Evolutionary conservation across 768 basidiomycete genomes (phyloP).

Genomic region (Cystobasidiopsis lactophilus): DNA sequence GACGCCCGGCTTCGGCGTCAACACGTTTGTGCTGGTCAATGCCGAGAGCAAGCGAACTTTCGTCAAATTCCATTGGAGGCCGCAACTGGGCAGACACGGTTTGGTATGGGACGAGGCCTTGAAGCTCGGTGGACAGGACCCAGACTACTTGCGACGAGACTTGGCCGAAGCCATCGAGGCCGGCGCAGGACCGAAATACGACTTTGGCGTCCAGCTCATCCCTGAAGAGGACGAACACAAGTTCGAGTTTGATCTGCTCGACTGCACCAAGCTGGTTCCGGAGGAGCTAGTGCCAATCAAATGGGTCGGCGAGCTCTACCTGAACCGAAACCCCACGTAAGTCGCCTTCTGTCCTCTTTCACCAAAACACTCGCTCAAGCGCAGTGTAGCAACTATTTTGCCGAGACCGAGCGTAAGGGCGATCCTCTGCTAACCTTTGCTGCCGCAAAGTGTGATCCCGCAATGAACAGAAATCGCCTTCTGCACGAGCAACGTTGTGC

Average conservation of each 20-base stretch:
- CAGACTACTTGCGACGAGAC: constrained; percentile 76
- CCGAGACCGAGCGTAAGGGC: constrained; percentile 75
- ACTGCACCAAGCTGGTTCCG: constrained; percentile 50
- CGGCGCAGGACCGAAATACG: constrained; percentile 54
- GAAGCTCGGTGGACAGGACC: constrained; percentile 62
- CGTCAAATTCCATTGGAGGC: constrained; percentile 70
- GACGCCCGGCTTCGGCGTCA: constrained; percentile 84
- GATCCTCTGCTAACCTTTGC: too few relatives aligned
- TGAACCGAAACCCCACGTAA: constrained; percentile 25
- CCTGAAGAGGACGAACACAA: constrained; percentile 49
- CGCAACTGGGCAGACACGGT: constrained; percentile 18
- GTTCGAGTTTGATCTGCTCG: constrained; percentile 71
- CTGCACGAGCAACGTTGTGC: constrained; percentile 38
- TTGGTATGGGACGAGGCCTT: constrained; percentile 77
- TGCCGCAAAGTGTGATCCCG: too few relatives aligned
- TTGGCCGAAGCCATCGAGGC: constrained; percentile 59
- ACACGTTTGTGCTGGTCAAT: constrained; percentile 59
- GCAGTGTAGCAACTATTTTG: constrained; percentile 41
- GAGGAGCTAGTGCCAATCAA: constrained; percentile 57
- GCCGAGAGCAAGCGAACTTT: constrained; percentile 44
- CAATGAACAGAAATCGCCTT: constrained; percentile 78
- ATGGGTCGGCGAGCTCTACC: constrained; percentile 47
- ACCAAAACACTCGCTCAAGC: not conserved
- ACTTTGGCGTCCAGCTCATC: constrained; percentile 51
- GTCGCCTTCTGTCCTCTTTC: too few relatives aligned